Conservation (phyloP, 2,329 filamentous ascomycete genomes). For the Pleomassaria siparia region DNA sequence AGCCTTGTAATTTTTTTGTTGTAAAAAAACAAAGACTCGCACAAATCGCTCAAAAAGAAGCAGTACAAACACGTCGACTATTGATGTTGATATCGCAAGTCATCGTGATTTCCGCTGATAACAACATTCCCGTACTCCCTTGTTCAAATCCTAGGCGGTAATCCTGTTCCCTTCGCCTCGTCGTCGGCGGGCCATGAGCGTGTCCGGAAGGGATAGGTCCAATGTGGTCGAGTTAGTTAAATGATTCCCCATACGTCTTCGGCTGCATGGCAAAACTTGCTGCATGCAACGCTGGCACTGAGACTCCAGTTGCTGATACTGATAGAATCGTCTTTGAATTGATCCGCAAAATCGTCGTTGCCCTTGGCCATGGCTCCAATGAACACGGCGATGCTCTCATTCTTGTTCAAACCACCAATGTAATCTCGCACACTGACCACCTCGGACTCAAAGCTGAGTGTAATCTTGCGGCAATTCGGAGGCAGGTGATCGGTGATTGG, state of each 20-base stretch:
- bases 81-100: conserved; percentile 73
- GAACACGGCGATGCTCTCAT: conserved; percentile 96
- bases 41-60: conserved; percentile 64
- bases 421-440: conserved; percentile 89
- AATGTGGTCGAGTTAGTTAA: conserved; percentile 49
- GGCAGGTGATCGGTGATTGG: conserved; percentile 96
- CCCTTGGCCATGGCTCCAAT: conserved; percentile 99
- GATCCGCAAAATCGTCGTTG: conserved; percentile 90
- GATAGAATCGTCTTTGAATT: conserved; percentile 94
- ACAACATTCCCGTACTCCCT: conserved; percentile 28
- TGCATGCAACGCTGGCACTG: conserved; percentile 96
- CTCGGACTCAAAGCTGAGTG: conserved; percentile 88
- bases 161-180: conserved; percentile 21
- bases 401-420: conserved; percentile 72
- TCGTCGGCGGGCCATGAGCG: conserved; percentile 24
- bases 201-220: conserved; percentile 28
- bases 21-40: conserved; percentile 73
- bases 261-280: conserved; percentile 98
- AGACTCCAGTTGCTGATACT: conserved; percentile 98
- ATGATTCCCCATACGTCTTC: conserved; percentile 96
- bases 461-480: conserved; percentile 96
- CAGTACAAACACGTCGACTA: conserved; percentile 49
- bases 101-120: conserved; percentile 37
- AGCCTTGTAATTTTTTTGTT: conserved; percentile 76
- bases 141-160: conserved; percentile 17